Base-by-base conservation (phyloP, 805 yeast genomes). In the Barnettozyma populi region DNA sequence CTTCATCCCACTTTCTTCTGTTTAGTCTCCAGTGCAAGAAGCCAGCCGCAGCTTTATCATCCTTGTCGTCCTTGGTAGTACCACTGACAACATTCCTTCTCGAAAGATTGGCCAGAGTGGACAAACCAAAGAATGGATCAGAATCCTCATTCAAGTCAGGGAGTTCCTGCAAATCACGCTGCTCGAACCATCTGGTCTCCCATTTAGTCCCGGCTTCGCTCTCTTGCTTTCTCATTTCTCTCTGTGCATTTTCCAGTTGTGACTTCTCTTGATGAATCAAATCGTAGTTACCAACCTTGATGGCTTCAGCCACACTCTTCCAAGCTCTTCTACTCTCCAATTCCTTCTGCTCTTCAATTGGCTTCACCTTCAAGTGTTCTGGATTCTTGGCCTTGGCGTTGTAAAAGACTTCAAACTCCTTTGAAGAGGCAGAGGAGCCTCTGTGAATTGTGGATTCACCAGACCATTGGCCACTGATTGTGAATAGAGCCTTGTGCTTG, bases 391-490 rank as follows among this genome's bases (percentile, higher is more conserved):
- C 68, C 36, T 63, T 61, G 3, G 89, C 86, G 64, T 85, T 87
- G 61, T 82, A 83, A 61, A 86, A 86, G 31, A 80, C 57, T 36
- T 70, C 75, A 45, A 70, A 75, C 19, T 72, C 67, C 42, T 75
- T 72, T 35, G 73, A 61, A 3, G 74, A 69, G 9, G 79, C 65
- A 23, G 69, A 62, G 7, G 72, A 58, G 50, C 89, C 90, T 62
- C 78, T 75, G 52, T 69, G 71, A 54, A 87, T 81, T 57, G 71
- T 75, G 16, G 92, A 84, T 54, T 71, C 70, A 29, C 84, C 92
- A 14, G 94, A 82, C 99, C 98, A 94, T 71, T 90, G 97, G 41
- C 99, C 99, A 41, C 73, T 60, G 51, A 94, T 82, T 14, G 95
- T 86, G 68, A 78, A 86, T 47, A 89, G 68, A 1, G 95, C 87